These are phyloP conservation scores for Corymbia citriodora DNA, from an alignment of 441 rosid species.

Conservation along the genomic window DNA sequence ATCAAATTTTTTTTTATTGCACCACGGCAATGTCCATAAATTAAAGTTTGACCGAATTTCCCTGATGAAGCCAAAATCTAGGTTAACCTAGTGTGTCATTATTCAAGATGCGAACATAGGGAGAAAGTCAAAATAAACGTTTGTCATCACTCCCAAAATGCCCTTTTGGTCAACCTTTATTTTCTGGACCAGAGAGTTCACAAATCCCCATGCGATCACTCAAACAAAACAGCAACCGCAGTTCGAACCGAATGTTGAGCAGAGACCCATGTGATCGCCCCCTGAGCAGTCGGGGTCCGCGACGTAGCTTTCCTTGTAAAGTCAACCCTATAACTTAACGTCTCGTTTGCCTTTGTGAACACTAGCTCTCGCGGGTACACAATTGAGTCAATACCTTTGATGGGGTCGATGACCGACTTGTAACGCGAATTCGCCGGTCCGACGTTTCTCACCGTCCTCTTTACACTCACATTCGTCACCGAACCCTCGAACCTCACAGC, in stretches of 20 bases:
- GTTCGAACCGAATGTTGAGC: not conserved
- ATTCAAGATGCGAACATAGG: not conserved
- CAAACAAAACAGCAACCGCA: not conserved
- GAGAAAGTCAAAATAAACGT: not conserved
- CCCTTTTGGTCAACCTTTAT: not conserved
- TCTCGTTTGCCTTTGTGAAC: not conserved
- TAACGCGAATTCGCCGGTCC: not conserved
- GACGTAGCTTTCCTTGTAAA: not conserved
- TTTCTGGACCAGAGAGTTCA: not conserved
- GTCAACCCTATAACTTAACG: not conserved
- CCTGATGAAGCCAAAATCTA: not conserved
- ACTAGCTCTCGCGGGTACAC: not conserved
- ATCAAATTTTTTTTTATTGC: not conserved
- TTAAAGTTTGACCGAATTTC: not conserved
- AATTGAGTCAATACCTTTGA: not conserved
- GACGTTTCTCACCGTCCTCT: not conserved
- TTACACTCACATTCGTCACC: not conserved
- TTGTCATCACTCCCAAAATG: not conserved
- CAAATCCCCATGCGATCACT: not conserved
- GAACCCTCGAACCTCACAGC: not conserved
- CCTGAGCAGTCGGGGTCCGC: not conserved
- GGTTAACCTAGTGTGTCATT: not conserved
- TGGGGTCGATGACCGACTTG: not conserved
- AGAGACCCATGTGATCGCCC: not conserved
- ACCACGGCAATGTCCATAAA: not conserved